These are phyloP conservation scores for Apiospora arundinis DNA, from an alignment of 2,329 filamentous ascomycete genomes.

Conservation along the genomic window DNA sequence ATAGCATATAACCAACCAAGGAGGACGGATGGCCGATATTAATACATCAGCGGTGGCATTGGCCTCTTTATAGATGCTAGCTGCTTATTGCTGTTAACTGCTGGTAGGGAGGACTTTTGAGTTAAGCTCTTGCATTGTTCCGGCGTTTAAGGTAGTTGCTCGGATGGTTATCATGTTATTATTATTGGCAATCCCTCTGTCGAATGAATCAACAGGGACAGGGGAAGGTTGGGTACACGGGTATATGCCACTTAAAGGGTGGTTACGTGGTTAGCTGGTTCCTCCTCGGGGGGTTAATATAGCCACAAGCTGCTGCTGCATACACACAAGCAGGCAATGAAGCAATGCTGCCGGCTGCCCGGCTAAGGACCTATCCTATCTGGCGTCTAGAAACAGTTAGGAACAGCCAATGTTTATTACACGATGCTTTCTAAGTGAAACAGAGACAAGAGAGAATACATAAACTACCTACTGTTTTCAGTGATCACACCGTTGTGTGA, in stretches of 20 bases:
- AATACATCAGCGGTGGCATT: not conserved
- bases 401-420: no score
- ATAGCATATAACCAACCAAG: not conserved
- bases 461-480: not conserved
- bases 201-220: not conserved
- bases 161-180: not conserved
- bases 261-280: not conserved
- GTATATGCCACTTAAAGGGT: not conserved
- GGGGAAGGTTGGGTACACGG: not conserved
- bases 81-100: not conserved
- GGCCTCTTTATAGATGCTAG: not conserved
- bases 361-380: no score
- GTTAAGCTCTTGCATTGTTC: not conserved
- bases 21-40: not conserved
- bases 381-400: not conserved
- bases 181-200: not conserved
- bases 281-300: not conserved
- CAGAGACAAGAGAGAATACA: not conserved
- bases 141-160: not conserved
- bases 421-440: not conserved
- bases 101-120: not conserved
- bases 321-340: not conserved
- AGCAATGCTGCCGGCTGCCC: not conserved
- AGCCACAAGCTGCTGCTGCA: not conserved
- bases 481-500: not conserved